Percentiles rank a stretch among this genome's conserved stretches.
Evolutionary conservation across 345 rosid species (phyloP).

Genomic region (Sonneratia caseolaris): DNA sequence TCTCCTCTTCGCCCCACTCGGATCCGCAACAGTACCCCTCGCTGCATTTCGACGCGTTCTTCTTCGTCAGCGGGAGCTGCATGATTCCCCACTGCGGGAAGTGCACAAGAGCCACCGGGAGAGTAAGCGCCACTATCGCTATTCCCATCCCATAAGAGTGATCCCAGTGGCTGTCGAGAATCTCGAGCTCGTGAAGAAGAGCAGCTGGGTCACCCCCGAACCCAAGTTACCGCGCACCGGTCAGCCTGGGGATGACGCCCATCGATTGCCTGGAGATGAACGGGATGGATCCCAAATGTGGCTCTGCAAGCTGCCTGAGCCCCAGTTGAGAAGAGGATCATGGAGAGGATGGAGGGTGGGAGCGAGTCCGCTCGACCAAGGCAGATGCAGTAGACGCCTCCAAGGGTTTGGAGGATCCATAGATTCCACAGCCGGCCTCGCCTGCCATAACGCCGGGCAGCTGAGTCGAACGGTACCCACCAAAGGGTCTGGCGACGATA

Average conservation of each 20-base stretch:
- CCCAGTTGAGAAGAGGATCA: slow-evolving; percentile 70
- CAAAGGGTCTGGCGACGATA: slow-evolving; percentile 62
- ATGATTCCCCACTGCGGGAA: slow-evolving; percentile 81
- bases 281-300: slow-evolving; percentile 57
- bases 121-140: slow-evolving; percentile 50
- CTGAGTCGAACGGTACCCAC: slow-evolving; percentile 52
- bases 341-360: slow-evolving; percentile 46
- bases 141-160: slow-evolving; percentile 41
- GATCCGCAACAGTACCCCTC: slow-evolving; percentile 50
- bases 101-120: slow-evolving; percentile 53
- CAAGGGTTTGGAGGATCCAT: slow-evolving; percentile 66
- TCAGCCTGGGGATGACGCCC: slow-evolving; percentile 66
- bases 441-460: slow-evolving; percentile 60
- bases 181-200: slow-evolving; percentile 47
- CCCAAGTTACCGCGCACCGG: slow-evolving; percentile 80
- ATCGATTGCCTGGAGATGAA: slow-evolving; percentile 68
- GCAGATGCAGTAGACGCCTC: slow-evolving; percentile 69
- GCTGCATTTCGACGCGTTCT: slow-evolving; percentile 25
- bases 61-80: slow-evolving; percentile 44
- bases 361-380: slow-evolving; percentile 58
- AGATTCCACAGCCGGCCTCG: slow-evolving; percentile 72
- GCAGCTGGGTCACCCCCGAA: slow-evolving; percentile 59
- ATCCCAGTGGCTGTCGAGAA: slow-evolving; percentile 50
- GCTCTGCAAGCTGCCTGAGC: slow-evolving; percentile 89
- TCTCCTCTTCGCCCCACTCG: slow-evolving; percentile 67